Conservation (phyloP, 2,329 filamentous ascomycete genomes). For the Chrysoporthe puriensis region DNA sequence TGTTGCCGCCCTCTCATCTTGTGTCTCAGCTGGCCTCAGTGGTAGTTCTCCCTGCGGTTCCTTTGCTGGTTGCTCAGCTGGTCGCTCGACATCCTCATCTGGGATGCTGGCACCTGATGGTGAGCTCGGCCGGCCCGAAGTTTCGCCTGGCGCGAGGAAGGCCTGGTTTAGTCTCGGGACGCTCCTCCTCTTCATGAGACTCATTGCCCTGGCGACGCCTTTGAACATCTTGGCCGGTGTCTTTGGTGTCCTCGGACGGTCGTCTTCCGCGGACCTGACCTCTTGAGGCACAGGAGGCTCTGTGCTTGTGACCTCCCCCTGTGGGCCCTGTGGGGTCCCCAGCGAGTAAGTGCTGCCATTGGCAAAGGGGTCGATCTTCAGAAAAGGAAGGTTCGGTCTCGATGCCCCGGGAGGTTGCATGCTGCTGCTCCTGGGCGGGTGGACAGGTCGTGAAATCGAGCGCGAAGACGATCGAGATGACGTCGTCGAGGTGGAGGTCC, state of each 20-base stretch:
- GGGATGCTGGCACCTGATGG: slow-evolving; percentile 34
- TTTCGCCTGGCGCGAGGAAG: slow-evolving; percentile 38
- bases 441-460: slow-evolving; percentile 28
- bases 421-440: slow-evolving; percentile 49
- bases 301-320: slow-evolving; percentile 18
- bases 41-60: slow-evolving; percentile 10
- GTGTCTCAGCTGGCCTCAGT: slow-evolving; percentile 9
- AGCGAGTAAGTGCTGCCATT: slow-evolving; percentile 41
- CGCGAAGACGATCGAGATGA: slow-evolving; percentile 32
- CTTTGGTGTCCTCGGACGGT: slow-evolving; percentile 44
- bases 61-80: slow-evolving; percentile 19
- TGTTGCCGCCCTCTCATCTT: slow-evolving; percentile 39
- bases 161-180: slow-evolving; percentile 49
- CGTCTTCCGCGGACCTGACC: slow-evolving; percentile 34
- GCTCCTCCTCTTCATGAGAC: slow-evolving; percentile 59
- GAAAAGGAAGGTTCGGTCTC: slow-evolving; percentile 48
- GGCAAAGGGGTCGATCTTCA: slow-evolving; percentile 59
- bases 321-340: slow-evolving; percentile 31
- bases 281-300: slow-evolving; percentile 29
- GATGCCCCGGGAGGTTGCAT: slow-evolving; percentile 41
- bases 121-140: slow-evolving; percentile 38
- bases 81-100: slow-evolving; percentile 19
- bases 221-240: slow-evolving; percentile 54
- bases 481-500: slow-evolving; percentile 40
- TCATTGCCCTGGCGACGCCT: slow-evolving; percentile 53